These are phyloP conservation scores for Globisporangium lucens DNA, from an alignment of 352 stramenopile species.

Conservation along the genomic window DNA sequence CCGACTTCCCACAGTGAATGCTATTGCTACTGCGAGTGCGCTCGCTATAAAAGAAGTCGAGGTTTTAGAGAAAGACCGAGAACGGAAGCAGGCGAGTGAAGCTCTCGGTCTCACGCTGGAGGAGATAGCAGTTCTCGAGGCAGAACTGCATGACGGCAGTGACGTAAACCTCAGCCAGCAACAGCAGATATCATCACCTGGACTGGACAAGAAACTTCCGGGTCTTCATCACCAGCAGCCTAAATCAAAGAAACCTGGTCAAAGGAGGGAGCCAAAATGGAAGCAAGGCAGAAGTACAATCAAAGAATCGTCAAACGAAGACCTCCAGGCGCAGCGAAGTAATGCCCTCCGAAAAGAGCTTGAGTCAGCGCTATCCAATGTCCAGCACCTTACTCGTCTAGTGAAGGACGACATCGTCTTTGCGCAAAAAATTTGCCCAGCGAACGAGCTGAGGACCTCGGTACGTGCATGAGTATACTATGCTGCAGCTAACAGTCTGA, in stretches of 20 bases:
- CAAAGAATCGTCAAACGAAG: neutral
- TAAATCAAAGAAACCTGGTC: neutral
- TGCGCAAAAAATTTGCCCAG: slow-evolving; percentile 66
- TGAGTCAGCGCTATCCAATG: slow-evolving; percentile 46
- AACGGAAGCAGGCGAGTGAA: slow-evolving; percentile 60
- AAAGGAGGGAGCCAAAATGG: neutral
- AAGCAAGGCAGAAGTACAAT: slow-evolving; percentile 4
- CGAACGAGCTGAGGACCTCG: slow-evolving; percentile 55
- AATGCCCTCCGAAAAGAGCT: slow-evolving; percentile 51
- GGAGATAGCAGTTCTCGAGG: slow-evolving; percentile 66
- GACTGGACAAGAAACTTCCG: slow-evolving; percentile 6
- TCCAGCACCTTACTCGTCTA: slow-evolving; percentile 63
- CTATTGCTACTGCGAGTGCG: slow-evolving; percentile 30
- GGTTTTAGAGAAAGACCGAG: slow-evolving; percentile 42
- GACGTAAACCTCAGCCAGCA: neutral
- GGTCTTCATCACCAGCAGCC: neutral
- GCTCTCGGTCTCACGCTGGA: slow-evolving; percentile 57
- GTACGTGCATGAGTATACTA: slow-evolving; percentile 15
- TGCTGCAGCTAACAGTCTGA: neutral
- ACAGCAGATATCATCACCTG: neutral
- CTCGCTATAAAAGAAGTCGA: slow-evolving; percentile 43
- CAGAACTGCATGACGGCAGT: slow-evolving; percentile 31
- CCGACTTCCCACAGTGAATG: slow-evolving; percentile 56
- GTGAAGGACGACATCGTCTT: slow-evolving; percentile 74
- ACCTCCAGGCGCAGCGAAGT: slow-evolving; percentile 8